Evolutionary conservation across 108 stramenopile species (phyloP), one percentile per base, ranked within the genome.

Genomic region (Asterionellopsis glacialis): DNA sequence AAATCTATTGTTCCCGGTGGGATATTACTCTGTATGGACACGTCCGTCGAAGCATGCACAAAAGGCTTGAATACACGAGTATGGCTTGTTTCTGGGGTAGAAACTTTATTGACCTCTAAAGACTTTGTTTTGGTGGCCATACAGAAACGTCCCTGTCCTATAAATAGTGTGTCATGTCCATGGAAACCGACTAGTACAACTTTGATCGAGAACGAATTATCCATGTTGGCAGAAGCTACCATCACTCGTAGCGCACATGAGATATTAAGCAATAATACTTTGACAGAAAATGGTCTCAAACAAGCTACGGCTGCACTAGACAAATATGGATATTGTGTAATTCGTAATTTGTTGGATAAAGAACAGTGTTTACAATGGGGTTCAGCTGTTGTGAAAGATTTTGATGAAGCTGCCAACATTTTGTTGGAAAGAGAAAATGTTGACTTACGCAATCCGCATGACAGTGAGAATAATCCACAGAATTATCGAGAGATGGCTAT

Each of bases 401-500:
- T 92, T 23, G 64, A 82, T 48, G 24, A 45, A 6, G 91, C 85
- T 11, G 64, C 84, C 7, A 56, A 73, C 13, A 58, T 77, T 22
- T 59, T 92, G 16, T 55, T 65, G 22, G 38, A 72, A 15, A 65
- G 70, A 41, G 73, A 76, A 21, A 14, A 45, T 1, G 83, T 92
- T 7, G 77, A 92, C 61, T 51, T 92, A 9, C 69, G 76, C 50
- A 66, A 88, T 67, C 87, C 87, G 15, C 64, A 69, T 9, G 45
- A 43, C 5, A 74, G 68, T 16, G 21, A 51, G 40, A 61, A 47
- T 39, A 85, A 88, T 45, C 91, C 87, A 13, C 61, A 84, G 48
- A 59, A 61, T 49, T 93, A 90, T 45, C 70, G 69, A 56, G 92
- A 93, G 72, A 62, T 88, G 64, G 81, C 88, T n/a, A 90, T 90